Evolutionary conservation across 345 rosid species (phyloP), one percentile per base, ranked within the genome.

Genomic region (Eucalyptus sp.): DNA sequence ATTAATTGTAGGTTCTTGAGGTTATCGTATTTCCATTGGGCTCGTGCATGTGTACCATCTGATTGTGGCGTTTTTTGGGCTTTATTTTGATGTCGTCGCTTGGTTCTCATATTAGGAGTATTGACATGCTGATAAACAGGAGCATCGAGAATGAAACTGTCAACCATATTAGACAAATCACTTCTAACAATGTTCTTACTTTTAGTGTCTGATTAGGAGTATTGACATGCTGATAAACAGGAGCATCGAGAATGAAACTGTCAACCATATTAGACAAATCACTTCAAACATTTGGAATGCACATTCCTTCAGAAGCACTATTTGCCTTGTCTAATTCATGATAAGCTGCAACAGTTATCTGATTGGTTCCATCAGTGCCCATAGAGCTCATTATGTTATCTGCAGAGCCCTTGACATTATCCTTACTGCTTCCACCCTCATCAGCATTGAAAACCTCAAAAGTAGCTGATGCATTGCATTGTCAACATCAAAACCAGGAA

Each of bases 311-410:
- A 43, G 85, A 87, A 90, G 87, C 88, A 88, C 86, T 88, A 89
- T 88, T 89, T 88, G 84, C 92, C 84, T 91, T 88, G 56, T 89
- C 91, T 17, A 89, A 88, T 84, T 89, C 89, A n/a, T 62, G 76
- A 86, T 46, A 85, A 88, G 76, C 94, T 60, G 48, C 56, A 89
- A 91, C 81, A 89, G 43, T 88, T 46, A 80, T 90, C 37, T 83
- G 88, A 86, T 90, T 56, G 81, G 92, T 91, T 68, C 88, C 92
- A 89, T 86, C 89, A 84, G 88, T 87, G 86, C 87, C 91, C 87
- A 85, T 54, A 84, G 37, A 85, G 56, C 50, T 85, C 48, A 90
- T 89, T 41, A 86, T 92, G 71, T 90, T 71, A 90, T 90, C 86
- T 86, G 56, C 46, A 37, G 27, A 37, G 88, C 89, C 90, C 44